Conservation (phyloP, 2,329 filamentous ascomycete genomes). For the Cytospora mali region DNA sequence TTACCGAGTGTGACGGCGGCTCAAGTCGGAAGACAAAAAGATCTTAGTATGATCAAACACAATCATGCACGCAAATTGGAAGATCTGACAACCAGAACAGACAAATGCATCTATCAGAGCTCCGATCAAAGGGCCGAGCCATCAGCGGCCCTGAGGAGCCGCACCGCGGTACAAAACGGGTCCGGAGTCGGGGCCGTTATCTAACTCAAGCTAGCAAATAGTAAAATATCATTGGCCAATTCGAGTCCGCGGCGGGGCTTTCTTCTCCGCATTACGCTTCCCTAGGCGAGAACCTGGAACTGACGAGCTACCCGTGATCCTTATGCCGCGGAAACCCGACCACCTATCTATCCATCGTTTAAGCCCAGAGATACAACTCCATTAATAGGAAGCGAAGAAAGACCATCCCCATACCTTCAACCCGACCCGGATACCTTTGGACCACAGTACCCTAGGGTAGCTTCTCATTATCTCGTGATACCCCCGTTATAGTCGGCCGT, state of each 20-base stretch:
- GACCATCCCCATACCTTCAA: neutral
- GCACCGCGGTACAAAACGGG: slow-evolving; percentile 2
- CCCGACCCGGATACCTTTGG: neutral
- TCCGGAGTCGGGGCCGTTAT: slow-evolving; percentile 17
- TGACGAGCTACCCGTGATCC: slow-evolving; percentile 22
- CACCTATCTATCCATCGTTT: neutral
- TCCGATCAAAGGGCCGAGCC: slow-evolving; percentile 19
- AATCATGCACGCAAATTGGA: neutral
- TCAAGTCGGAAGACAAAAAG: slow-evolving; percentile 12
- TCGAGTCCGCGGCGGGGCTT: neutral
- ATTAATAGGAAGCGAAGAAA: slow-evolving; percentile 16
- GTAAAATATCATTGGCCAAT: slow-evolving; percentile 20
- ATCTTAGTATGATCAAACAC: neutral
- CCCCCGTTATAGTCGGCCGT: neutral
- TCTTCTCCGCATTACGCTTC: slow-evolving; percentile 20
- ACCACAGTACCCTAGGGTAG: neutral
- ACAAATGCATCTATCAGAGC: slow-evolving; percentile 7
- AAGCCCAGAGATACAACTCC: neutral
- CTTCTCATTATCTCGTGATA: slow-evolving; percentile 13
- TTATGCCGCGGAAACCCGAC: slow-evolving; percentile 16
- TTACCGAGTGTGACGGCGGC: slow-evolving; percentile 11
- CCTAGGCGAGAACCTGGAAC: slow-evolving; percentile 1
- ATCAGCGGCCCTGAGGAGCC: neutral
- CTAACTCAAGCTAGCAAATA: slow-evolving; percentile 7
- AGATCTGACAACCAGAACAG: neutral